Evolutionary conservation across 2,329 filamentous ascomycete species (phyloP).

Genomic region (Immersiporthe knoxdaviesiana): DNA sequence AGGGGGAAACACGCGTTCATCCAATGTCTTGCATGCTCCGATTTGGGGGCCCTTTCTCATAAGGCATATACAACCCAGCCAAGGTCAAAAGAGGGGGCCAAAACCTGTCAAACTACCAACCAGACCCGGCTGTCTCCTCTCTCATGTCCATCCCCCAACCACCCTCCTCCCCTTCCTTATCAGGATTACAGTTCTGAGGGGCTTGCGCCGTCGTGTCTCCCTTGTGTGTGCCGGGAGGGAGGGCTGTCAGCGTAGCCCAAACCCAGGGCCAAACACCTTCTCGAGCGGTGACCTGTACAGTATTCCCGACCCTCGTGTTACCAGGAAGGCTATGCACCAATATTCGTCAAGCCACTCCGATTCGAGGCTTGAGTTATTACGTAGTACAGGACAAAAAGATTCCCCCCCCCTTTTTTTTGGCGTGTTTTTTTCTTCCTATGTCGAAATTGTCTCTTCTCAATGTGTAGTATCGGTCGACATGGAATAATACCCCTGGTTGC

Average conservation of each 20-base stretch:
- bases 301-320: background rate
- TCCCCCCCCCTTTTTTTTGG: background rate
- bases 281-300: background rate
- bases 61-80: background rate
- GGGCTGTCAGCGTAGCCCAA: background rate
- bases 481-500: background rate
- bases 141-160: background rate
- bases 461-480: background rate
- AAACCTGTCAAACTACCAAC: background rate
- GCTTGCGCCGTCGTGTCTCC: slow-evolving; percentile 10
- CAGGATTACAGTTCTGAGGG: slow-evolving; percentile 24
- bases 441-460: background rate
- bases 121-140: background rate
- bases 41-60: background rate
- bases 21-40: background rate
- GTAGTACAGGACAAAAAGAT: background rate
- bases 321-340: slow-evolving; percentile 2
- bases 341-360: background rate
- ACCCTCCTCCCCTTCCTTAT: background rate
- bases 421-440: background rate
- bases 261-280: background rate
- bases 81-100: background rate
- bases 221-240: background rate
- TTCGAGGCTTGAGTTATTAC: background rate
- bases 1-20: background rate